phyloP scores from a whole-genome alignment of 1,139 yeast genomes.

The Geotrichum citri-aurantii region DNA sequence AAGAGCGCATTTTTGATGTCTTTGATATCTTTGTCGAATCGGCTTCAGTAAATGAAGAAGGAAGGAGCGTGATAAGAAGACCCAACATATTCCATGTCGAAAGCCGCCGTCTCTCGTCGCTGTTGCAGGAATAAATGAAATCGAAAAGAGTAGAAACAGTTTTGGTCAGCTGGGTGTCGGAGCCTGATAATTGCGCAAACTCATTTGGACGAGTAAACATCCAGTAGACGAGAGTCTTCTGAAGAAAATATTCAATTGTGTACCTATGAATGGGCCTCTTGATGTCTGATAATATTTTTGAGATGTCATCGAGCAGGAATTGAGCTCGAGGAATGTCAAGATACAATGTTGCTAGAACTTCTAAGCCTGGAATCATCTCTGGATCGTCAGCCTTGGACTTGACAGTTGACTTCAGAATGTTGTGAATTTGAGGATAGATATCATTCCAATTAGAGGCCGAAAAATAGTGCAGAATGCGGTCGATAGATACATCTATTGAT shows the following conservation, averaged over 20 bases:
- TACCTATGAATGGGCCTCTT: slow-evolving; percentile 52
- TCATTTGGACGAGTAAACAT: slow-evolving; percentile 19
- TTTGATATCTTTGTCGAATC: not conserved
- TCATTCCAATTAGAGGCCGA: slow-evolving; percentile 54
- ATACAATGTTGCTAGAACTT: slow-evolving; percentile 47
- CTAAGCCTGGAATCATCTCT: slow-evolving; percentile 47
- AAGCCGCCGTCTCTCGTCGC: slow-evolving; percentile 16
- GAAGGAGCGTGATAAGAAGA: slow-evolving; percentile 11
- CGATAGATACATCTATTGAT: slow-evolving; percentile 46
- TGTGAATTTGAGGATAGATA: slow-evolving; percentile 21
- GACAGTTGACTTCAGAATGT: slow-evolving; percentile 12
- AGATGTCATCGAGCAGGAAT: slow-evolving; percentile 41
- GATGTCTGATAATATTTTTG: slow-evolving; percentile 41
- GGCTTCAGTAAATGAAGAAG: slow-evolving; percentile 8
- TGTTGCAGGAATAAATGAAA: slow-evolving; percentile 11
- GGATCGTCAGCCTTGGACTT: slow-evolving; percentile 15
- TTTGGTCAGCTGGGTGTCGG: slow-evolving; percentile 9
- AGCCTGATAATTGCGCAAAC: slow-evolving; percentile 4
- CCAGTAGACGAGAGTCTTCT: slow-evolving; percentile 51
- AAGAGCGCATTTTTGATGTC: not conserved
- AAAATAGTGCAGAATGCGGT: slow-evolving; percentile 44
- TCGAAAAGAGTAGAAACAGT: slow-evolving; percentile 16
- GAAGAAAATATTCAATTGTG: slow-evolving; percentile 47
- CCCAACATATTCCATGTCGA: slow-evolving; percentile 17
- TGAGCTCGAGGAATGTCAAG: slow-evolving; percentile 41